phyloP scores from a whole-genome alignment of 495 filamentous ascomycete genomes.

The Hyaloscypha bicolor region DNA sequence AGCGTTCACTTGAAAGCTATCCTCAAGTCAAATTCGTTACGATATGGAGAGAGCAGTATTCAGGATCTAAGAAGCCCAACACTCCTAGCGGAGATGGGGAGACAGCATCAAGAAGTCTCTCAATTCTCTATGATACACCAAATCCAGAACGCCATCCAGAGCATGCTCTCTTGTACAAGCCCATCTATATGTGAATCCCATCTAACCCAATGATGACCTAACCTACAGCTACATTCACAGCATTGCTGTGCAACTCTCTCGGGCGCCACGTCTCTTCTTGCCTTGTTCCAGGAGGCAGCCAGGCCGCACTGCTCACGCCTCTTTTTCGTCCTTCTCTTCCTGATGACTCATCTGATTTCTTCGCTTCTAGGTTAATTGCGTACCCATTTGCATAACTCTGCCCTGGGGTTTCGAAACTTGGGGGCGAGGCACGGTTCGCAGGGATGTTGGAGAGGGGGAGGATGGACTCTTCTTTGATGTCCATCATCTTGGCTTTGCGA shows the following conservation, averaged over 20 bases:
- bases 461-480: slow-evolving; percentile 56
- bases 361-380: slow-evolving; percentile 46
- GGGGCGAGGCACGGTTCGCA: slow-evolving; percentile 18
- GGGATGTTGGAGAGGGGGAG: slow-evolving; percentile 52
- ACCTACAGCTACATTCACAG: slow-evolving; percentile 4
- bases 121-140: slow-evolving; percentile 1
- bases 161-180: neutral
- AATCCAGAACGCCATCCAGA: slow-evolving; percentile 6
- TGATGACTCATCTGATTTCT: slow-evolving; percentile 62
- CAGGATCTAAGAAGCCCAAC: too few species aligned
- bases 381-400: slow-evolving; percentile 29
- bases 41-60: too few species aligned
- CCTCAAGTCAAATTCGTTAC: too few species aligned
- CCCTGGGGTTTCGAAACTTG: slow-evolving; percentile 38
- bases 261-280: slow-evolving; percentile 80
- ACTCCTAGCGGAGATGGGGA: neutral
- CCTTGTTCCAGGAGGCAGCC: slow-evolving; percentile 73
- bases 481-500: slow-evolving; percentile 58
- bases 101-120: neutral
- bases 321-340: slow-evolving; percentile 53
- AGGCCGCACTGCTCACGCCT: slow-evolving; percentile 60
- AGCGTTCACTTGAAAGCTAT: too few species aligned
- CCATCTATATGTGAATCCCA: neutral
- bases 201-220: neutral
- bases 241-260: slow-evolving; percentile 43